phyloP scores from a whole-genome alignment of 108 stramenopile genomes.

The Cylindrotheca closterium region DNA sequence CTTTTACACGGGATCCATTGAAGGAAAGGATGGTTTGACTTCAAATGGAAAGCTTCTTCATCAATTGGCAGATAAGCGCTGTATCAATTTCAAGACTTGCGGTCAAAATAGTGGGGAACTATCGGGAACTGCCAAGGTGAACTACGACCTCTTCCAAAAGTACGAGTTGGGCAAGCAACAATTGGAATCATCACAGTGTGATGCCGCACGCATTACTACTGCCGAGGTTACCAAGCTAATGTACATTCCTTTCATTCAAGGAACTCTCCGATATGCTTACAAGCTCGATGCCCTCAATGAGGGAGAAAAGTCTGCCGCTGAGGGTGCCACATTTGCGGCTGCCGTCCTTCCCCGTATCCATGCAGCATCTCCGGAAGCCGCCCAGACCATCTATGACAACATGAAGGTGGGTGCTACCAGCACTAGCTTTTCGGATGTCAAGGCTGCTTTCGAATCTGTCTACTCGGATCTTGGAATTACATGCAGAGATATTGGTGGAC shows the following conservation, averaged over 20 bases:
- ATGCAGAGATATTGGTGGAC: constrained; percentile 66
- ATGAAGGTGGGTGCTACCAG: constrained; percentile 38
- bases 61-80: constrained; percentile 76
- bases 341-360: constrained; percentile 67
- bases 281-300: constrained; percentile 14
- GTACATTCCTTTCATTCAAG: no score
- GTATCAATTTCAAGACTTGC: constrained; percentile 67
- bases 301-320: constrained; percentile 52
- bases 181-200: constrained; percentile 50
- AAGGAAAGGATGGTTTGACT: constrained; percentile 52
- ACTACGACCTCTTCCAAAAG: constrained; percentile 49
- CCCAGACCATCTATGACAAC: constrained; percentile 62
- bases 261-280: constrained; percentile 73
- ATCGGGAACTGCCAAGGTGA: constrained; percentile 56
- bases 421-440: constrained; percentile 51
- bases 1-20: constrained; percentile 57
- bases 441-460: constrained; percentile 63
- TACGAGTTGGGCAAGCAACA: constrained; percentile 51
- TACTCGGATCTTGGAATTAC: constrained; percentile 59
- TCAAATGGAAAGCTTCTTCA: constrained; percentile 56
- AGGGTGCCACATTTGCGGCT: constrained; percentile 78
- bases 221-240: constrained; percentile 53
- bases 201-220: constrained; percentile 34
- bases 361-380: constrained; percentile 45
- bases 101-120: constrained; percentile 36